Conservation (phyloP, 768 basidiomycete species). For the Rhizopogon rudus region DNA sequence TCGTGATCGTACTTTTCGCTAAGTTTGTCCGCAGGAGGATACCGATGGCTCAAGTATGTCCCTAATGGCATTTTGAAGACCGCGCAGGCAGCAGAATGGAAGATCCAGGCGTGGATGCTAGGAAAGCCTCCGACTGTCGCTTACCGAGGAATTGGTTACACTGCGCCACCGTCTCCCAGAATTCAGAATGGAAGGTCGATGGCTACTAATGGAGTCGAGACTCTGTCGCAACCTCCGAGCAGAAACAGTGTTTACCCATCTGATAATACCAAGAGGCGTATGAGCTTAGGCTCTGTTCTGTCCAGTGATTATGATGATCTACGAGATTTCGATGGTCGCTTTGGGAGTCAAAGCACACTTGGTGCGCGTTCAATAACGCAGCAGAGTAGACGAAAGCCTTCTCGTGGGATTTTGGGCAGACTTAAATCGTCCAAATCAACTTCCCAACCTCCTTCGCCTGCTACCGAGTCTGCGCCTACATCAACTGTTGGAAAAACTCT, state of each 20-base stretch:
- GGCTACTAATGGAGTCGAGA: slow-evolving; percentile 14
- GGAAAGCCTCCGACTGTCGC: slow-evolving; percentile 88
- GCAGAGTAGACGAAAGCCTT: slow-evolving; percentile 51
- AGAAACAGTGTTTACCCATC: slow-evolving; percentile 22
- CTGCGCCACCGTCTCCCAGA: slow-evolving; percentile 37
- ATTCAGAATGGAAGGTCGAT: slow-evolving; percentile 16
- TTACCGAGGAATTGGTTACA: slow-evolving; percentile 84
- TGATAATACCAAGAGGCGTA: slow-evolving; percentile 46
- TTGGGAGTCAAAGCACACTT: slow-evolving; percentile 75
- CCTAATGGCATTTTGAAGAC: slow-evolving; percentile 91
- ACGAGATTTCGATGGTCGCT: slow-evolving; percentile 81
- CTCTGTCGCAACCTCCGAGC: slow-evolving; percentile 14
- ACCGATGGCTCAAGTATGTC: slow-evolving; percentile 96
- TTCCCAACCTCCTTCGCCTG: slow-evolving; percentile 40
- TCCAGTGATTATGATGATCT: slow-evolving; percentile 90
- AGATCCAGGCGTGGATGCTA: slow-evolving; percentile 93
- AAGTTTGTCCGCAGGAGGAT: slow-evolving; percentile 50
- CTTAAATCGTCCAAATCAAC: slow-evolving; percentile 43
- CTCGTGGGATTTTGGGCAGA: slow-evolving; percentile 62
- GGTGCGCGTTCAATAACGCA: slow-evolving; percentile 38
- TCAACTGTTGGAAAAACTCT: slow-evolving; percentile 43
- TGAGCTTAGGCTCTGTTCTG: slow-evolving; percentile 64
- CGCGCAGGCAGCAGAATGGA: slow-evolving; percentile 97
- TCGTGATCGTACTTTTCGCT: slow-evolving; percentile 6
- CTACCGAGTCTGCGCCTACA: slow-evolving; percentile 32